Evolutionary conservation across 495 filamentous ascomycete genomes (phyloP), one percentile per base, ranked within the genome.

Genomic region (Aspergillus conjunctus): DNA sequence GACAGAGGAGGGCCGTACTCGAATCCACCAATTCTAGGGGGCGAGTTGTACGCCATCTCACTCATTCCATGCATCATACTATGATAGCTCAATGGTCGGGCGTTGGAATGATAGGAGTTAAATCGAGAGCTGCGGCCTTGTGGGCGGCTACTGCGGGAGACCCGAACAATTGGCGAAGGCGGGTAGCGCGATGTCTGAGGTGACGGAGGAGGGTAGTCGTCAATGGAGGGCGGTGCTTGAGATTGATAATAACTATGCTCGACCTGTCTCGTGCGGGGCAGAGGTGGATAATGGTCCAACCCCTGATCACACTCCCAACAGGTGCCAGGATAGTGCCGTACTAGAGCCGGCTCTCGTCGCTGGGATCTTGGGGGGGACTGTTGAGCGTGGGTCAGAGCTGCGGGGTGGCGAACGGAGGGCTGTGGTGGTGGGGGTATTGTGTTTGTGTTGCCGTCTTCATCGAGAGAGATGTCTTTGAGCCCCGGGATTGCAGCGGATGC

Each of bases 51-150:
- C 66, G 76, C 66, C 51, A 73, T 48, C 43, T 67, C 66, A 15
- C 54, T 44, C 69, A 73, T 69, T 51, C 65, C 60, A 39, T 69
- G 68, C 56, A 72, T 65, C 51, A 72, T 70, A 15, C 70, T 77
- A 63, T 83, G 79, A 56, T 71, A 77, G 54, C 79, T 81, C 59
- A 77, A 61, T n/a, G 79, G 77, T 54, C 79, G 71, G 48, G 65
- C 67, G 56, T 64, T 68, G 50, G 71, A 30, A 56, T 77, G 67
- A 55, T 77, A 74, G 7, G 74, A 66, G 51, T 70, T 64, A 20
- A 73, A 74, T 20, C 76, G 74, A 50, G 60, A 54, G 41, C 58
- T 31, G 17, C 74, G 70, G 57, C 57, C 64, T 7, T 57, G 56
- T 10, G 71, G 66, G 34, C 67, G 74, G 53, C 59, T 66, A 50